phyloP scores from a whole-genome alignment of 768 basidiomycete genomes.

The Pisolithus orientalis region DNA sequence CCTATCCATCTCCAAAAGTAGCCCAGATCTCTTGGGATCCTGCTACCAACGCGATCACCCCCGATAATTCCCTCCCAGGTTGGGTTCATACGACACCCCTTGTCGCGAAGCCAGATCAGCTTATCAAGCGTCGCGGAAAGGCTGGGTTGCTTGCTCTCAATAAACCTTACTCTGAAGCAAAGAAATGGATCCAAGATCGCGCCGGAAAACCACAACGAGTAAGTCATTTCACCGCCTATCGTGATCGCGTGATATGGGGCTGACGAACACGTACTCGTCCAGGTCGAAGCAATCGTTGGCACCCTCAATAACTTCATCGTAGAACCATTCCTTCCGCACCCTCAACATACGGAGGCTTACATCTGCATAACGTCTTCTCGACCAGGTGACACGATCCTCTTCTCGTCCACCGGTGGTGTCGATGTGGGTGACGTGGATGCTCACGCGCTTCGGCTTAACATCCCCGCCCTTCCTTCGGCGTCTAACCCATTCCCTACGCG shows the following conservation, averaged over 20 bases:
- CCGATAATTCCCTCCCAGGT: slow-evolving; percentile 56
- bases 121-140: slow-evolving; percentile 99
- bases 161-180: slow-evolving; percentile 86
- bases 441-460: slow-evolving; percentile 85
- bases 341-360: slow-evolving; percentile 92
- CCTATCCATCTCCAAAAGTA: slow-evolving; percentile 68
- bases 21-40: slow-evolving; percentile 88
- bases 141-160: slow-evolving; percentile 92
- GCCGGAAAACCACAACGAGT: slow-evolving; percentile 94
- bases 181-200: slow-evolving; percentile 77
- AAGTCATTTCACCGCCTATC: slow-evolving; percentile 20
- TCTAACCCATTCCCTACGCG: slow-evolving; percentile 72
- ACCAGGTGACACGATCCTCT: slow-evolving; percentile 93
- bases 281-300: slow-evolving; percentile 94
- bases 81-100: slow-evolving; percentile 86
- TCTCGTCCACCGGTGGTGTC: slow-evolving; percentile 98
- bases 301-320: slow-evolving; percentile 97
- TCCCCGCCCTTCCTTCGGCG: slow-evolving; percentile 53
- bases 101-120: slow-evolving; percentile 95
- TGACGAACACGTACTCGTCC: slow-evolving; percentile 1
- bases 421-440: slow-evolving; percentile 98
- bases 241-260: not conserved
- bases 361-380: slow-evolving; percentile 96
- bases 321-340: slow-evolving; percentile 98
- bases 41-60: slow-evolving; percentile 52